Evolutionary conservation across 805 yeast species (phyloP).

Genomic region (Suhomyces vadensis): DNA sequence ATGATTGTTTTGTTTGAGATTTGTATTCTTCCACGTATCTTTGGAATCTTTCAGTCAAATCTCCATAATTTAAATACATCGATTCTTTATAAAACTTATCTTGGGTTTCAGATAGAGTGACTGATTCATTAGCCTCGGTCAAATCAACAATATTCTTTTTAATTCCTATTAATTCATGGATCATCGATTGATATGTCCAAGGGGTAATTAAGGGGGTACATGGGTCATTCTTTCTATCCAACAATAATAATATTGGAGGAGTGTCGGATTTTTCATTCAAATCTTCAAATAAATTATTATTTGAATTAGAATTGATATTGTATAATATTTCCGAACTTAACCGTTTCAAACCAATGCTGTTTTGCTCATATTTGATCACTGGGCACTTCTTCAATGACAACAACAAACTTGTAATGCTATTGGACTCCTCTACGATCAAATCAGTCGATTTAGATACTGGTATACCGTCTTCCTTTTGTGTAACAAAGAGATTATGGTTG

Average conservation of each 20-base stretch:
- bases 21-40: constrained; percentile 83
- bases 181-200: constrained; percentile 98
- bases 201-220: constrained; percentile 89
- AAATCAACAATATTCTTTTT: constrained; percentile 72
- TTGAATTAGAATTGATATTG: constrained; percentile 54
- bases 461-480: constrained; percentile 21
- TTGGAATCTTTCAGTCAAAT: constrained; percentile 84
- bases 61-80: constrained; percentile 92
- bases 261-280: constrained; percentile 58
- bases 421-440: constrained; percentile 34
- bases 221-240: constrained; percentile 90
- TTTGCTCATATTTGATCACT: constrained; percentile 71
- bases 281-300: constrained; percentile 64
- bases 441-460: neutral
- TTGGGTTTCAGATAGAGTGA: constrained; percentile 55
- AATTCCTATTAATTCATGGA: constrained; percentile 87
- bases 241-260: constrained; percentile 69
- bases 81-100: constrained; percentile 79
- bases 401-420: constrained; percentile 52
- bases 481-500: constrained; percentile 62
- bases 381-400: constrained; percentile 79
- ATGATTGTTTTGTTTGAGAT: constrained; percentile 68
- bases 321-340: constrained; percentile 67
- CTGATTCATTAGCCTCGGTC: constrained; percentile 48
- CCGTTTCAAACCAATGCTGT: constrained; percentile 61